Base-by-base conservation (phyloP, 1,284 basidiomycete genomes). In the Lentinus polychrous region DNA sequence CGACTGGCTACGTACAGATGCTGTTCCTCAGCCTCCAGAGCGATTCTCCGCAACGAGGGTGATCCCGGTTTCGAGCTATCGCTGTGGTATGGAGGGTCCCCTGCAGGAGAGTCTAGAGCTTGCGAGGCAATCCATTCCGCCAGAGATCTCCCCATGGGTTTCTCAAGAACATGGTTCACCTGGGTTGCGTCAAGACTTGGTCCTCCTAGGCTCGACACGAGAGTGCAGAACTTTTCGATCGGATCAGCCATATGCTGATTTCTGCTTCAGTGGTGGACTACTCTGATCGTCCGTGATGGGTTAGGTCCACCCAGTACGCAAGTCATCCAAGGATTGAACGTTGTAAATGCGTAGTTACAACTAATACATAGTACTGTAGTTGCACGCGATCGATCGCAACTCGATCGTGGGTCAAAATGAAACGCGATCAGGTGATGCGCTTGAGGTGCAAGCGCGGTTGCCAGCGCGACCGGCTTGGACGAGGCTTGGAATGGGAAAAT, bases 71-170 rank as follows among this genome's bases (percentile, higher is more conserved):
- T 36, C 42, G 22, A 41, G 39, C 17, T 17, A 27, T 24, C 18
- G 24, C 17, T n/a, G 14, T 27, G 27, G 11, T 24, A 5, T 15
- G 42, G n/a, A 5, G 35, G 14, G 12, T 18, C 35, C 35, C 14
- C n/a, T 18, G n/a, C 6, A 37, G 35, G 35, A 14, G 6, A 15
- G 11, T 33, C 42, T 8, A 18, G n/a, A 20, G 18, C 31, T 42
- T 62, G 62, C 8, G n/a, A 35, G 0, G 57, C 53, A 3, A 61
- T 41, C 61, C 61, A 64, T 18, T 57, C 44, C 0, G 63, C 36
- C 0, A 64, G 47, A 15, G 34, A 17, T 14, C 52, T 52, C 2
- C 62, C 62, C 1, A 57, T 49, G 2, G 60, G 57, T 2, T 60
- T 45, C 45, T 58, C 57, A 5, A 36, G 22, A 0, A 53, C 59